Conservation (phyloP, 148 eudicot genomes). For the Camellia sinensis region DNA sequence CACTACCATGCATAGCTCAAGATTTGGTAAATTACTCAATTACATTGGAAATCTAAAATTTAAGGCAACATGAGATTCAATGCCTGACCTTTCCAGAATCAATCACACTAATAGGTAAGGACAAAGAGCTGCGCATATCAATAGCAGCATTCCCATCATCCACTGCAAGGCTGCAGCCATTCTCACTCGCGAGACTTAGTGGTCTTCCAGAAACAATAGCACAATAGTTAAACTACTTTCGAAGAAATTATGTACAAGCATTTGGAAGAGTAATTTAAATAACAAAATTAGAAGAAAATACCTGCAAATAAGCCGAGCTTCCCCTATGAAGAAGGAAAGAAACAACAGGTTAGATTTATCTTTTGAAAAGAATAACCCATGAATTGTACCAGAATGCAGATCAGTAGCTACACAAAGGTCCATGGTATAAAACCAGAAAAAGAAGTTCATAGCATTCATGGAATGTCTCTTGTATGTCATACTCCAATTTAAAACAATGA, state of each 20-base stretch:
- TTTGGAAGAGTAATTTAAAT: background rate
- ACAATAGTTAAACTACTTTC: background rate
- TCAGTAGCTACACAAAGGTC: background rate
- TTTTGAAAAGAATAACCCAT: background rate
- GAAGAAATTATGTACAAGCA: background rate
- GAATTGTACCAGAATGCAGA: background rate
- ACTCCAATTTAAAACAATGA: background rate
- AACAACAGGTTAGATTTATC: background rate
- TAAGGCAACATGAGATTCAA: background rate
- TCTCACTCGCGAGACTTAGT: slow-evolving; percentile 36
- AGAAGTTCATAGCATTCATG: background rate
- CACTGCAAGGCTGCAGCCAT: slow-evolving; percentile 39
- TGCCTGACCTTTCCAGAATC: slow-evolving; percentile 64
- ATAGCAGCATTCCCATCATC: slow-evolving; percentile 23
- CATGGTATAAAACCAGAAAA: background rate
- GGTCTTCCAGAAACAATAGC: slow-evolving; percentile 41
- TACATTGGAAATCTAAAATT: background rate
- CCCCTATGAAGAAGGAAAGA: slow-evolving; percentile 39
- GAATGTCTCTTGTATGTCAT: background rate
- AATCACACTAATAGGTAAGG: slow-evolving; percentile 50
- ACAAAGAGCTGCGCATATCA: slow-evolving; percentile 43
- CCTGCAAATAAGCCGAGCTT: slow-evolving; percentile 77
- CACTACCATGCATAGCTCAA: slow-evolving; percentile 36
- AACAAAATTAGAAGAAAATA: slow-evolving; percentile 15
- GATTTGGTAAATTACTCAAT: slow-evolving; percentile 6